Evolutionary conservation across 208 protist species (phyloP), one percentile per base, ranked within the genome.

Genomic region (Crithidia mellificae): DNA sequence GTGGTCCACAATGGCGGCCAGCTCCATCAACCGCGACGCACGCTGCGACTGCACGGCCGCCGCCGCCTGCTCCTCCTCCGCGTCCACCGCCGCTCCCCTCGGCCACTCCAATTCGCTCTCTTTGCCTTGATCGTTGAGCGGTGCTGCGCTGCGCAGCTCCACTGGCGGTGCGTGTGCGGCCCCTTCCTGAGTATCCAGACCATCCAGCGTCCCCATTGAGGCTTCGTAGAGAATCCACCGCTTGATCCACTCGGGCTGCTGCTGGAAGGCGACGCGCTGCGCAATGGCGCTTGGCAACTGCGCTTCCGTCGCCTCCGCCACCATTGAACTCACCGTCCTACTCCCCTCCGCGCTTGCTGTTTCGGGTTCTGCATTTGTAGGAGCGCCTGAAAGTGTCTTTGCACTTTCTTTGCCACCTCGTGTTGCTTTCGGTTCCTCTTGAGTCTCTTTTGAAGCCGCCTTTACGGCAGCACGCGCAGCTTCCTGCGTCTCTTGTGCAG

Each of bases 211-310:
- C 50, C 90, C 90, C 90, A 95, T 95, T 11, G 90, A 95, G 0
- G 84, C 87, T 38, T 95, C 90, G 50, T 92, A 95, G 9, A 95
- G 72, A 24, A 88, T 77, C 90, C 90, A 95, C 34, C 85, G 81
- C 71, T 81, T 84, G 34, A 95, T 72, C 85, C 90, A 92, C 71
- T 86, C 85, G 12, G 86, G 84, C 32, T 90, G 74, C 17, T 77
- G 61, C 7, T 63, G 61, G 24, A 72, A 74, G 6, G 56, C 43
- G 9, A 63, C 62, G 19, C 39, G 62, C 6, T 36, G 70, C 2
- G 70, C 70, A 38, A 76, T 76, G 17, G 46, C 27, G 57, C 36
- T 50, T 0, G 70, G 70, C 39, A 58, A 54, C 49, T 65, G n/a
- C 24, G 43, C 63, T 1, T 20, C 30, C 27, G 30, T 29, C 27